Evolutionary conservation across 1,284 basidiomycete species (phyloP), one percentile per base, ranked within the genome.

Genomic region (Tilletia caries): DNA sequence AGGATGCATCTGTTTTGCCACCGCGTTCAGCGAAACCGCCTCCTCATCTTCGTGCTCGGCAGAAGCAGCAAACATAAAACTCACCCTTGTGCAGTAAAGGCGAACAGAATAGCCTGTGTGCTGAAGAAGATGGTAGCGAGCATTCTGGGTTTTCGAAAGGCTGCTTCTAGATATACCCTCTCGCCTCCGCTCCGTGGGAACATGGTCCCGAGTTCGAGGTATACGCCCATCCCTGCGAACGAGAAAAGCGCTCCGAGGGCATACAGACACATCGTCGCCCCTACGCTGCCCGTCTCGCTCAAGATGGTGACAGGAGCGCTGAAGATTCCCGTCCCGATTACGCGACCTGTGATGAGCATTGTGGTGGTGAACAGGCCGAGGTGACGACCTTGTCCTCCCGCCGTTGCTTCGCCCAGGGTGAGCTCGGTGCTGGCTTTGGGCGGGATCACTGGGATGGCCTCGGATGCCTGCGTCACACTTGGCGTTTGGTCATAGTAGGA

Each of bases 271-370:
- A 62, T 54, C 15, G 90, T 90, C 18, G 88, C 83, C 41, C 89
- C 89, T 48, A 90, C 90, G 0, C 88, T 88, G 0, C 88, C 86
- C 43, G 86, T 86, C 3, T 23, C 58, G 1, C 29, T 33, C 15
- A 91, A 84, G 67, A 91, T 90, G 29, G 88, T 87, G 64, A 89
- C 88, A 0, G 90, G 89, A 0, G 90, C 89, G 10, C 89, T 89
- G 79, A 89, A 91, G 50, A 91, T 89, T n/a, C 90, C 90, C 18
- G 90, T 89, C n/a, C 91, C 90, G 44, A 91, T 89, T 23, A 91
- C 86, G n/a, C 90, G 87, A 76, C 91, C 91, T 82, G 91, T 90
- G 46, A 91, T 89, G 27, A 92, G 85, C 73, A 89, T 89, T 5
- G 89, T 82, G 0, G 89, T 88, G 69, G 88, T 90, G 41, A 86